Base-by-base conservation (phyloP, 1,284 basidiomycete species). In the Neolentinus lepideus region DNA sequence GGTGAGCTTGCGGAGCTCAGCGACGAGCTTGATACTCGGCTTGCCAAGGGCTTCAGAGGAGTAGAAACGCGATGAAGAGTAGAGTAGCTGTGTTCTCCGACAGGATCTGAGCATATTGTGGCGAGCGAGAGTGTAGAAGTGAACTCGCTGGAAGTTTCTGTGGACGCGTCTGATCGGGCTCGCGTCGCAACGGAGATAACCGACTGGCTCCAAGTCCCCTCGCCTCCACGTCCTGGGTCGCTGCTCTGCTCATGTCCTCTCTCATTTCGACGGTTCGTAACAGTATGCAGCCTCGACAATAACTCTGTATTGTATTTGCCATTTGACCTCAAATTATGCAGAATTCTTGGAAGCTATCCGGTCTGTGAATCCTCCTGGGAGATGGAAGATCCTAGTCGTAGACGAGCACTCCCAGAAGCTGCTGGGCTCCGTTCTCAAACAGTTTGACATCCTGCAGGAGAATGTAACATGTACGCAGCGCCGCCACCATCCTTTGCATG, bases 331-430 rank as follows among this genome's bases (percentile, higher is more conserved):
- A 9, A 16, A 21, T 31, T 10, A 22, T 11, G 27, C 63, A 92
- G 89, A 85, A 66, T 90, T 92, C 67, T 76, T 92, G 56, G 85
- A 90, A 56, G 84, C 86, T 25, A 87, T 92, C 66, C 81, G 88
- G 69, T 89, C 87, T 52, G 83, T 92, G 50, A 85, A 91, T 64
- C 90, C 91, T 1, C 82, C 85, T 8, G 82, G 81, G 57, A 75
- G 81, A 79, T 99, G 96, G 96, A 99, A 99, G 81, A 89, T 96
- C 64, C 82, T 99, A 52, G 92, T 99, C 58, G 91, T 98, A 45
- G 96, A 99, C 71, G 88, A 94, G 60, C 84, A 93, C 73, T 90
- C 94, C 27, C 89, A 94, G 71, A 83, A 81, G 66, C 77, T 98
- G 56, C 74, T 99, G 55, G 82, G 88, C 58, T 84, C 88, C 1